A percentile compares a stretch with the other conserved stretches of the same genome.
Evolutionary conservation across 176 grass and related monocot species (phyloP).

Genomic region (Oryza glumipatula): DNA sequence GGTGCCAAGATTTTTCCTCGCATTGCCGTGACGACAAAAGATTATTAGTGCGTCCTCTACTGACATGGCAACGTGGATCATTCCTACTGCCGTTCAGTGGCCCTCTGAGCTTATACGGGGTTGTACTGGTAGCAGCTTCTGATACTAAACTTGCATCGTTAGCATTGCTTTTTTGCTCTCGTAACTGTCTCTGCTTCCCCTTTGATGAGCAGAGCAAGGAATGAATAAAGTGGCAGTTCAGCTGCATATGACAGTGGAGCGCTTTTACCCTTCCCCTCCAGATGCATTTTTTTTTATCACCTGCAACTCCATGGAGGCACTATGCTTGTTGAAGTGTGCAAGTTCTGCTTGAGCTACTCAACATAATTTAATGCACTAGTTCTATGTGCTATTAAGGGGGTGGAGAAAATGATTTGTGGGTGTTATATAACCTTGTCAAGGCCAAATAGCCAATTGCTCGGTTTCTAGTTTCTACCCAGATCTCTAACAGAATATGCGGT

Average conservation of each 20-base stretch:
- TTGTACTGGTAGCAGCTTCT: background rate
- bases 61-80: constrained; percentile 1
- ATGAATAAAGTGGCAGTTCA: constrained; percentile 42
- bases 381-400: background rate
- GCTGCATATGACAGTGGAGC: background rate
- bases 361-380: background rate
- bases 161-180: constrained; percentile 36
- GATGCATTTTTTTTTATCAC: background rate
- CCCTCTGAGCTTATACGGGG: background rate
- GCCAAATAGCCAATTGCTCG: background rate
- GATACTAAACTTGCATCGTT: constrained; percentile 46
- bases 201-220: constrained; percentile 14
- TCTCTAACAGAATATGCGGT: background rate
- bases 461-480: background rate
- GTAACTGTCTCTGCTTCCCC: background rate
- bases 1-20: constrained; percentile 36
- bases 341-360: background rate
- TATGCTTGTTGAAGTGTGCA: background rate
- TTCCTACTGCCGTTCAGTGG: background rate
- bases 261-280: background rate
- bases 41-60: background rate
- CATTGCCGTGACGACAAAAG: background rate
- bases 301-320: background rate
- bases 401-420: background rate
- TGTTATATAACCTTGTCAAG: constrained; percentile 12